Evolutionary conservation across 1,284 basidiomycete species (phyloP), one percentile per base, ranked within the genome.

Genomic region (Peniophora sp.): DNA sequence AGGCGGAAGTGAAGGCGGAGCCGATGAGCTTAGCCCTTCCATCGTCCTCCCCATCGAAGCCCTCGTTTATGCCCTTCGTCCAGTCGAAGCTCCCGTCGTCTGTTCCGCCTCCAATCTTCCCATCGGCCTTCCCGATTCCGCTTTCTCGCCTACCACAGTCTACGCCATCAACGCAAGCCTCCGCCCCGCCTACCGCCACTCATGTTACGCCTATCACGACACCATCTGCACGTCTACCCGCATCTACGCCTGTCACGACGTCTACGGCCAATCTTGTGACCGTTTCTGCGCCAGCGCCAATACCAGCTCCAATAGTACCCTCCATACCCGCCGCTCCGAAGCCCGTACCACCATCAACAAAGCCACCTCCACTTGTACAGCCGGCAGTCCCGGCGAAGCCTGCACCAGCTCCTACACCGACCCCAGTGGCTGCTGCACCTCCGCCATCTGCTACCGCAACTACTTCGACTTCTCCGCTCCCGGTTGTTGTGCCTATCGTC

Each of bases 41-140:
- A 79, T 77, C 57, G 74, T 70, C 12, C 68, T 69, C 2, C 77
- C 77, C 38, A 12, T 32, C 27, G 27, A 12, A 6, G 27, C 83
- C 84, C 27, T 83, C 83, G 11, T 84, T 81, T 14, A 61, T 87
- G 25, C 85, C 83, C 1, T 79, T 78, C 3, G 69, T 75, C 1
- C 84, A 85, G 0, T 67, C 84, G 34, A 59, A 70, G n/a, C 59
- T 65, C 53, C 68, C 65, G 60, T 56, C 60, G 12, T 56, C 54
- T 58, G 3, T 32, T 32, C 27, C 27, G 27, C 27, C 27, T 5
- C 27, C 27, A 32, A 32, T 32, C 27, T 32, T 32, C 27, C 27
- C 27, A 53, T 49, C 14, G 39, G 50, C 14, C 45, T 32, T n/a
- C 49, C 52, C 16, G 25, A 59, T n/a, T 39, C 61, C n/a, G 52